phyloP scores from a whole-genome alignment of 257 asterid species.

The Penstemon newberryi region DNA sequence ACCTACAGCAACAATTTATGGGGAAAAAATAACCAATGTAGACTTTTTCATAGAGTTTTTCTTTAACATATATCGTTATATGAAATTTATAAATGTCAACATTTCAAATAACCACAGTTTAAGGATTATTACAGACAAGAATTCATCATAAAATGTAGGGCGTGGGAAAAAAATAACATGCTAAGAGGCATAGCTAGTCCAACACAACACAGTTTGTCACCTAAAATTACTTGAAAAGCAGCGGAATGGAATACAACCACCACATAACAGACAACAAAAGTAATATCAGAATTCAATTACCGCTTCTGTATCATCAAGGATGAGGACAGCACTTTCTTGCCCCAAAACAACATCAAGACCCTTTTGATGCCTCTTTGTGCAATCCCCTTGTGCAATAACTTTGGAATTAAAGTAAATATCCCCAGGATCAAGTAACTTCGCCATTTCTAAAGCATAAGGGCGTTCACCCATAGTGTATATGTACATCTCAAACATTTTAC shows the following conservation, averaged over 20 bases:
- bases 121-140: conserved; percentile 4
- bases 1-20: too few relatives aligned
- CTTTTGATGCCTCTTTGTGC: conserved; percentile 76
- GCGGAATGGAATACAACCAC: conserved; percentile 1
- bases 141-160: conserved; percentile 4
- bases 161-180: neutral
- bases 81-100: neutral
- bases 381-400: conserved; percentile 86
- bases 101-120: neutral
- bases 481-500: conserved; percentile 77
- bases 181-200: neutral
- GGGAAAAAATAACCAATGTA: neutral
- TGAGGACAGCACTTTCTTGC: conserved; percentile 82
- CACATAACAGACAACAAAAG: neutral
- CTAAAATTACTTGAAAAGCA: neutral
- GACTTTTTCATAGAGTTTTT: neutral
- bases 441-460: conserved; percentile 87
- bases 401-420: conserved; percentile 68
- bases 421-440: conserved; percentile 75
- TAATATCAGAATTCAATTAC: conserved; percentile 37
- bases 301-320: conserved; percentile 93
- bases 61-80: neutral
- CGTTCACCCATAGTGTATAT: conserved; percentile 98
- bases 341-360: conserved; percentile 96
- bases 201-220: neutral